These are phyloP conservation scores for Parmales sp. DNA, from an alignment of 108 stramenopile species.

Conservation along the genomic window DNA sequence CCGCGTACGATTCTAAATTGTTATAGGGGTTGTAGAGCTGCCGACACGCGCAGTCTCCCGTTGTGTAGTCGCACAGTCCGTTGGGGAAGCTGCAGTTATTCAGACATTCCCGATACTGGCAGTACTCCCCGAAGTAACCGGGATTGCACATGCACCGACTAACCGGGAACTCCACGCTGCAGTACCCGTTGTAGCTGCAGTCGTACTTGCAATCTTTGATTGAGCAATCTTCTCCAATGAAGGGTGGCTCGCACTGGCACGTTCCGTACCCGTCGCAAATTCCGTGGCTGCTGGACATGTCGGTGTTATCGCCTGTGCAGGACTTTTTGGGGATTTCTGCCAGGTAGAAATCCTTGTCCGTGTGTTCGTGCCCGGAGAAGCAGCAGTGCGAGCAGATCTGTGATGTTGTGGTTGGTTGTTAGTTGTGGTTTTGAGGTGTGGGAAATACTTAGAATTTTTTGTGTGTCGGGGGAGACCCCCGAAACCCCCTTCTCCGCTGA, in stretches of 20 bases:
- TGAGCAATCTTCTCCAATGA: constrained; percentile 62
- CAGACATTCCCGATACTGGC: constrained; percentile 53
- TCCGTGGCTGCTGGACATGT: constrained; percentile 48
- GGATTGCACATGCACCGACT: constrained; percentile 66
- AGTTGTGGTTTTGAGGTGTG: too few relatives aligned
- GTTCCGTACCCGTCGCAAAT: constrained; percentile 78
- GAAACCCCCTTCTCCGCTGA: too few relatives aligned
- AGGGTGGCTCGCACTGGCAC: constrained; percentile 78
- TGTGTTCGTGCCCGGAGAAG: constrained; percentile 47
- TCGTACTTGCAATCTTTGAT: constrained; percentile 58
- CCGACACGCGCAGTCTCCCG: constrained; percentile 54
- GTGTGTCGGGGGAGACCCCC: too few relatives aligned
- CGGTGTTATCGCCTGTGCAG: constrained; percentile 39
- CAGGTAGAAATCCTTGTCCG: constrained; percentile 29
- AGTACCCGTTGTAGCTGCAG: constrained; percentile 72
- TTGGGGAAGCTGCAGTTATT: constrained; percentile 80
- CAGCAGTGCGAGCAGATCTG: constrained; percentile 70
- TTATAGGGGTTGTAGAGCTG: constrained; percentile 59
- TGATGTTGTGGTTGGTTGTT: too few relatives aligned
- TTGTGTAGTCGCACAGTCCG: constrained; percentile 53
- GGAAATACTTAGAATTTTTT: too few relatives aligned
- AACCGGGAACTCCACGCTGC: constrained; percentile 72
- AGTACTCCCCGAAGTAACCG: constrained; percentile 63
- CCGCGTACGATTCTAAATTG: constrained; percentile 32
- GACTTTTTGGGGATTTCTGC: constrained; percentile 34